A percentile compares a stretch with the other conserved stretches of the same genome.
phyloP scores from a whole-genome alignment of 257 asterid genomes.

The Echium plantagineum region DNA sequence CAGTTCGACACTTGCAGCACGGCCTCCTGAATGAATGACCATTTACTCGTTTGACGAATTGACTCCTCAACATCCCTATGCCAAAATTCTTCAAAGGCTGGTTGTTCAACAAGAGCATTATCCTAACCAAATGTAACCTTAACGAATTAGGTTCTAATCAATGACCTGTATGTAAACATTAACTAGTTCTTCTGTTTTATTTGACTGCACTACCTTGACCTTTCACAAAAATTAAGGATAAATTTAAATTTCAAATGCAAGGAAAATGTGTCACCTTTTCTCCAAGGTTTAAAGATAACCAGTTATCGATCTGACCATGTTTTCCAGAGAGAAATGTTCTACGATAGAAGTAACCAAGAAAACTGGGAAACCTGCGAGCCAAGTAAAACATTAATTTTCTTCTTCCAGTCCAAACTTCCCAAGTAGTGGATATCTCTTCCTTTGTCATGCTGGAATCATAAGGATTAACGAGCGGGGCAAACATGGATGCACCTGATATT shows the following conservation, averaged over 20 bases:
- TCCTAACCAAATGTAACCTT: conserved; percentile 31
- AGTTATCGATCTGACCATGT: conserved; percentile 63
- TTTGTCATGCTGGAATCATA: conserved; percentile 67
- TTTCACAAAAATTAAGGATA: neutral
- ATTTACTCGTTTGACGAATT: conserved; percentile 46
- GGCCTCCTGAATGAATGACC: conserved; percentile 77
- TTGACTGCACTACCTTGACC: too few species aligned
- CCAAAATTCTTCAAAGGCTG: conserved; percentile 59
- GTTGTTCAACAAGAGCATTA: conserved; percentile 27
- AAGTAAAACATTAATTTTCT: conserved; percentile 41
- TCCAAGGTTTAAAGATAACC: conserved; percentile 56
- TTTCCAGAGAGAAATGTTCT: conserved; percentile 65
- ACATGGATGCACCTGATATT: conserved; percentile 62
- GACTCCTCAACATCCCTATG: conserved; percentile 87
- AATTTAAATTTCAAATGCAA: neutral
- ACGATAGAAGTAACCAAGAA: conserved; percentile 49
- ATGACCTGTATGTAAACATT: neutral
- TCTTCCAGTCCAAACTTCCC: conserved; percentile 60
- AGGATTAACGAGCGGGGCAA: conserved; percentile 73
- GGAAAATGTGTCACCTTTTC: conserved; percentile 35
- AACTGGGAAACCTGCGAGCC: conserved; percentile 63
- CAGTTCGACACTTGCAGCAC: conserved; percentile 69
- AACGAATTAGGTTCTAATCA: neutral
- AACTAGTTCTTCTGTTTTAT: neutral
- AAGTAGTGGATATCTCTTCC: conserved; percentile 54